These are phyloP conservation scores for Anethum foeniculum DNA, from an alignment of 140 eudicot genomes.

Conservation along the genomic window DNA sequence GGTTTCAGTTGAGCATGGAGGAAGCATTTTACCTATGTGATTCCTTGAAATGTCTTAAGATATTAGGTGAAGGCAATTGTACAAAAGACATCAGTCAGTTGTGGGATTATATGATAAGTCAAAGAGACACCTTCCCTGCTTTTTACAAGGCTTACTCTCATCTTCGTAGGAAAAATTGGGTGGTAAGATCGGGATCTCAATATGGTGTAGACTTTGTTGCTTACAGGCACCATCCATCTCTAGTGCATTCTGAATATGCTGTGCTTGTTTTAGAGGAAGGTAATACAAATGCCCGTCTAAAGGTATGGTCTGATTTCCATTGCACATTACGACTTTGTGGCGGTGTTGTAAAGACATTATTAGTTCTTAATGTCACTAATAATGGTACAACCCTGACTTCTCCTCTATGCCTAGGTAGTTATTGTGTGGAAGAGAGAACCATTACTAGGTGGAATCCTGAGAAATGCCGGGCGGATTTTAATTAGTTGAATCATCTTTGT, in stretches of 20 bases:
- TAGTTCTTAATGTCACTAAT: not conserved
- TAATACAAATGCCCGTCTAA: not conserved
- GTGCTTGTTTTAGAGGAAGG: not conserved
- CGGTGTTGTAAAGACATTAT: not conserved
- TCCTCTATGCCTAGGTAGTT: not conserved
- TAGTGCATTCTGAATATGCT: not conserved
- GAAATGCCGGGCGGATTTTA: not conserved
- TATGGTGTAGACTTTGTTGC: slow-evolving; percentile 82
- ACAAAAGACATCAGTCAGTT: not conserved
- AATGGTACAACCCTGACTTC: not conserved
- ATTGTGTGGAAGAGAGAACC: not conserved
- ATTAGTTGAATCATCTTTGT: no score
- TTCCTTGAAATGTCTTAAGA: not conserved
- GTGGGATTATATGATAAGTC: not conserved
- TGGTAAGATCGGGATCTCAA: slow-evolving; percentile 57
- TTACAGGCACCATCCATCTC: slow-evolving; percentile 43
- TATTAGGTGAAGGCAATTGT: not conserved
- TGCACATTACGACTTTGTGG: not conserved
- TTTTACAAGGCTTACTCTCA: slow-evolving; percentile 33
- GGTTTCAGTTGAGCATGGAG: not conserved
- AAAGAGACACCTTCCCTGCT: not conserved
- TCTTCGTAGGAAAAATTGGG: slow-evolving; percentile 69
- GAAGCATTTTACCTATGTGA: not conserved
- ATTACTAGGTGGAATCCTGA: slow-evolving; percentile 1
- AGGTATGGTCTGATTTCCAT: not conserved